phyloP scores from a whole-genome alignment of 192 early-diverging fungal species.

The Martensiomyces pterosporus region DNA sequence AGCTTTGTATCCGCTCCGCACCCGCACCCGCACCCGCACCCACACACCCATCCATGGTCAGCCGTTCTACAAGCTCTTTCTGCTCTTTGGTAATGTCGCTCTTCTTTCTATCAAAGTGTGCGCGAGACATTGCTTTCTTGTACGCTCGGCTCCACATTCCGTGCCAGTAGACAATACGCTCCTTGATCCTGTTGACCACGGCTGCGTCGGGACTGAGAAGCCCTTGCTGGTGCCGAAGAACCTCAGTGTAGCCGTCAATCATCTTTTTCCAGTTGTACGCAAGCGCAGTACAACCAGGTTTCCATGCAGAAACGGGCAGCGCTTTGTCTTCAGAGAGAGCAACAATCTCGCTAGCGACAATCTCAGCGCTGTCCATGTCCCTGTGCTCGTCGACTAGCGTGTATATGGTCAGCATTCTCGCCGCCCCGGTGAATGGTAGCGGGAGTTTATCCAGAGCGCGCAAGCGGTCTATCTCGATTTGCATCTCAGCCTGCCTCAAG shows the following conservation, averaged over 20 bases:
- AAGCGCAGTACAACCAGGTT: slow-evolving; percentile 13
- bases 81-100: no score
- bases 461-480: slow-evolving; percentile 40
- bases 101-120: slow-evolving; percentile 3
- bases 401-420: slow-evolving; percentile 35
- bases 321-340: slow-evolving; percentile 16
- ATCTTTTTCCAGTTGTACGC: slow-evolving; percentile 30
- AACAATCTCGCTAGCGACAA: slow-evolving; percentile 24
- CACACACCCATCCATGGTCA: no score
- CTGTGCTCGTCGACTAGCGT: slow-evolving; percentile 37
- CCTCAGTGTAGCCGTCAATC: slow-evolving; percentile 25
- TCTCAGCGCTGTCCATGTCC: slow-evolving; percentile 28
- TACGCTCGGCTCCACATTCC: slow-evolving; percentile 13
- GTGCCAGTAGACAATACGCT: slow-evolving; percentile 29
- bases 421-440: slow-evolving; percentile 16
- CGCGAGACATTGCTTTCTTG: neutral
- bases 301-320: no score
- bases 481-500: slow-evolving; percentile 29
- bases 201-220: neutral
- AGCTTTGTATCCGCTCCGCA: no score
- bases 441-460: slow-evolving; percentile 46
- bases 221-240: slow-evolving; percentile 9
- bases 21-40: no score
- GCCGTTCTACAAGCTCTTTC: no score
- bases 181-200: slow-evolving; percentile 2